Conservation (phyloP, 139 green algal genomes). For the Closterium sp. region DNA sequence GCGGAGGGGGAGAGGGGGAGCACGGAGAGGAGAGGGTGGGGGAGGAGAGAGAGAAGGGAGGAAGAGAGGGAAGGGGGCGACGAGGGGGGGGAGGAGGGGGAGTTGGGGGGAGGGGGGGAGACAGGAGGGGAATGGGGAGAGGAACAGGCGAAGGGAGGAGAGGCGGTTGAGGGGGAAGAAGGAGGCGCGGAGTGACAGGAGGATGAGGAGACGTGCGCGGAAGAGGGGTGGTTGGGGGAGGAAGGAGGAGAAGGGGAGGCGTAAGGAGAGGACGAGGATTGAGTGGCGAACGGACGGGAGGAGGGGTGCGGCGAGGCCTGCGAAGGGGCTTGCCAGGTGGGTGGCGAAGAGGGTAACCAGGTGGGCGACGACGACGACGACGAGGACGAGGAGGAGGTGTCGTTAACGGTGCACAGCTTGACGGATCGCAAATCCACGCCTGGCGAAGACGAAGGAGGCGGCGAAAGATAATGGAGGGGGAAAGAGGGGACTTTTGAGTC, state of each 20-base stretch:
- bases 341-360: not conserved
- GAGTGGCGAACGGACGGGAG: not conserved
- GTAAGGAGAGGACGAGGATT: not conserved
- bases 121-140: not conserved
- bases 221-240: not conserved
- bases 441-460: not conserved
- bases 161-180: not conserved
- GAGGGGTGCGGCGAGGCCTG: not conserved
- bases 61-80: not conserved
- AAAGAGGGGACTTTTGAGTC: not conserved
- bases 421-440: not conserved
- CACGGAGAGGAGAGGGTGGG: not conserved
- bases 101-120: not conserved
- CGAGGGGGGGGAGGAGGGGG: not conserved
- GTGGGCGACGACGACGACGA: not conserved
- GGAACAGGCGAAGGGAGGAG: not conserved
- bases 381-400: not conserved
- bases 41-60: not conserved
- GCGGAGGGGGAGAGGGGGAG: not conserved
- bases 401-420: not conserved
- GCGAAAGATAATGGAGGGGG: not conserved
- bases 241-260: not conserved
- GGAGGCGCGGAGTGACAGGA: not conserved
- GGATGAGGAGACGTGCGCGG: not conserved
- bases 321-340: not conserved